Evolutionary conservation across 1,284 basidiomycete species (phyloP), one percentile per base, ranked within the genome.

Genomic region (Pseudozyma sp.): DNA sequence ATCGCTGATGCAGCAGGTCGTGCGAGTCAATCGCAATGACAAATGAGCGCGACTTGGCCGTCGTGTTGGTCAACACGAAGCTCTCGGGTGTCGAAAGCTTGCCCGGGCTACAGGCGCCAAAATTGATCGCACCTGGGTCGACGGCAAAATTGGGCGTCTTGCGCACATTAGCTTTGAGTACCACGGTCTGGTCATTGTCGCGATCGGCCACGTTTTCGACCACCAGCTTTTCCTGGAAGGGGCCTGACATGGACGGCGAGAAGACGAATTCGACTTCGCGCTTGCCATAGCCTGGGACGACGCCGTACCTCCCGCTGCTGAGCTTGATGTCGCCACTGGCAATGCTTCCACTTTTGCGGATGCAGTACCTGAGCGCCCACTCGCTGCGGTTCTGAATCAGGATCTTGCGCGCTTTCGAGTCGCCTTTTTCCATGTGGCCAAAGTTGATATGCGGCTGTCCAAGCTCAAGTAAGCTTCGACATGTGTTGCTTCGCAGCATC

Each of bases 381-480:
- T 78, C 86, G 83, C 77, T 87, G 81, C 80, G 85, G 81, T 85
- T 87, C 83, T 85, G 87, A 47, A 88, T 86, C 57, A 88, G 83
- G 50, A 88, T 87, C 66, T 86, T 87, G 64, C 87, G 86, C 44
- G 86, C 85, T 72, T 87, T 87, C 35, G 83, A 77, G 44, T 87
- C 86, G 49, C 87, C 87, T 77, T 87, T 87, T 52, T 88, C 87
- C 72, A 87, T 86, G n/a, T 85, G 83, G 1, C 87, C 87, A 77
- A 88, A 88, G 77, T 88, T 88, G 86, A 88, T 87, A 59, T 86
- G 86, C 51, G 85, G 86, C 83, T 88, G 87, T 47, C 87, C 87
- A 14, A 88, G 85, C 71, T 88, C 87, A 40, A 88, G 78, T 40
- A 87, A 82, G 47, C 84, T 86, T 36, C 87, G 79, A 47, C 87